Evolutionary conservation across 306 rosid genomes (phyloP), one percentile per base, ranked within the genome.

Genomic region (barrel medic (Medicago truncatula)): DNA sequence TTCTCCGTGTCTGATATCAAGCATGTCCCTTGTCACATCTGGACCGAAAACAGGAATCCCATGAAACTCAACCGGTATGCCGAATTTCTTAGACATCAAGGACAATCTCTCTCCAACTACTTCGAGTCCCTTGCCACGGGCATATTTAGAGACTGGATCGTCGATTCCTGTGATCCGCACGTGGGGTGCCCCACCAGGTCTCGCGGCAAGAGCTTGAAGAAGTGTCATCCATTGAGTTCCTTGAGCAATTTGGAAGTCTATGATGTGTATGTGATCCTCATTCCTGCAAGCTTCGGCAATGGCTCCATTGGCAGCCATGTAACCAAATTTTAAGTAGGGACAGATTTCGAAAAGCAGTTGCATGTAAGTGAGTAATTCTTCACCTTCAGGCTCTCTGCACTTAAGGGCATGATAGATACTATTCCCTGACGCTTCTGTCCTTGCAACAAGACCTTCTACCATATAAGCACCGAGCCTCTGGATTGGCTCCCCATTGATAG

Each of bases 271-370:
- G 56, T 73, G 86, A 46, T 96, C 98, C 76, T 86, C 97, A 10
- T 86, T 85, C 84, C 88, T 83, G 84, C 96, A 92, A 9, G 97
- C 98, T 54, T 92, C 97, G 9, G 98, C 98, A 52, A 96, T 92
- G 41, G 99, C 99, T 66, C 98, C 98, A 25, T 96, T 96, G 36
- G 98, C 99, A 76, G 98, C 98, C 99, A 96, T 92, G 87, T 96
- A 92, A 73, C 99, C 98, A 9, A 96, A 96, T 76, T 96, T 96
- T 14, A 96, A 78, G 82, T 96, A 96, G 0, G 99, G 99, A 75
- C 98, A 96, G 66, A 92, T 89, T 80, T 96, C 99, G 21, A 82
- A 96, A 77, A 96, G 84, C 17, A 87, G 85, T 38, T 87, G 97
- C 98, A 96, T 92, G 83, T 90, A 96, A 3, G 99, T 86, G 46